These are phyloP conservation scores for Trichosporon coremiiforme DNA, from an alignment of 1,284 basidiomycete genomes.

Conservation along the genomic window DNA sequence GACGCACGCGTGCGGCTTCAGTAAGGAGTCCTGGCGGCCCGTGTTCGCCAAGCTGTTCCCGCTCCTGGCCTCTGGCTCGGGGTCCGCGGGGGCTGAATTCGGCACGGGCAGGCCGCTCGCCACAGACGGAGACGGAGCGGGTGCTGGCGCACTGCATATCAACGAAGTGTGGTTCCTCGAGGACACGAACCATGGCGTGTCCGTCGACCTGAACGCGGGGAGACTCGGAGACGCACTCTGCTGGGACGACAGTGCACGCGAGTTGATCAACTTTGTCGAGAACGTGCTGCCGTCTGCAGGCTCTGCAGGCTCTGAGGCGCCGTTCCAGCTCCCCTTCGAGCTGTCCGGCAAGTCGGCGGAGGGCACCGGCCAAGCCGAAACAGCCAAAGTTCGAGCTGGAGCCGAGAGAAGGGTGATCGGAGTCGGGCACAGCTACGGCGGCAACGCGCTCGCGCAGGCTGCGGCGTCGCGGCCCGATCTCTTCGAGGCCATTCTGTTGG, in stretches of 20 bases:
- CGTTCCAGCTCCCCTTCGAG: slow-evolving; percentile 12
- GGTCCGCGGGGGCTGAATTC: not conserved
- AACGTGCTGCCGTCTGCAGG: slow-evolving; percentile 57
- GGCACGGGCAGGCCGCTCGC: slow-evolving; percentile 15
- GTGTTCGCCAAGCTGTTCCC: slow-evolving; percentile 60
- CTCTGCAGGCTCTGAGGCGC: no score
- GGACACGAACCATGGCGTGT: slow-evolving; percentile 73
- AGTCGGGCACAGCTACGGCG: slow-evolving; percentile 80
- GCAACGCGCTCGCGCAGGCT: slow-evolving; percentile 65
- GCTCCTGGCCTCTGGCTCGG: no score
- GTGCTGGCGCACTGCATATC: slow-evolving; percentile 56
- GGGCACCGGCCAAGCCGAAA: no score
- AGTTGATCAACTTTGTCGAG: slow-evolving; percentile 55
- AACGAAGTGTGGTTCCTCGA: slow-evolving; percentile 82
- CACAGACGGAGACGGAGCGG: no score
- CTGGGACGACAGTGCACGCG: slow-evolving; percentile 56
- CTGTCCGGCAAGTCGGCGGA: not conserved
- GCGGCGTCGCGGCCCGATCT: slow-evolving; percentile 66
- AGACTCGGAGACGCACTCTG: slow-evolving; percentile 56
- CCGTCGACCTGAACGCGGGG: slow-evolving; percentile 67
- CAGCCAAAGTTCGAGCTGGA: no score
- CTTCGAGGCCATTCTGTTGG: slow-evolving; percentile 71
- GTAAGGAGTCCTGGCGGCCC: slow-evolving; percentile 74
- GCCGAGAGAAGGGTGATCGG: not conserved
- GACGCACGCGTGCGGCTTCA: slow-evolving; percentile 77